These are phyloP conservation scores for Aspergillus unguis DNA, from an alignment of 2,329 filamentous ascomycete genomes.

Conservation along the genomic window DNA sequence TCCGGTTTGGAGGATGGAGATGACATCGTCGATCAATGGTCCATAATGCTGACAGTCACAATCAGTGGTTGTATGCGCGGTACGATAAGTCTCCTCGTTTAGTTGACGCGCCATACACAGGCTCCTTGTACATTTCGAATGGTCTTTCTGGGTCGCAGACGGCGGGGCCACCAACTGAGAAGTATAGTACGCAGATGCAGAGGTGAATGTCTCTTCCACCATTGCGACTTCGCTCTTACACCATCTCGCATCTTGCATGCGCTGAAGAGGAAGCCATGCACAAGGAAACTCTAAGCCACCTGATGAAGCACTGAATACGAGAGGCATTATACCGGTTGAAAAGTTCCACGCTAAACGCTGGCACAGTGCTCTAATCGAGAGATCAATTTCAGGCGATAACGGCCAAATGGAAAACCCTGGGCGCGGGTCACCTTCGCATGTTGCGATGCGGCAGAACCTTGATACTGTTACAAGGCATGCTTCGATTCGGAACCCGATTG, in stretches of 20 bases:
- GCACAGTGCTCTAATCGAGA: conserved; percentile 1
- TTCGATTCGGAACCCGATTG: not conserved
- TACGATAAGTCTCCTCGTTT: conserved; percentile 8
- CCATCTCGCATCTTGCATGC: conserved; percentile 2
- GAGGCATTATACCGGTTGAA: not conserved
- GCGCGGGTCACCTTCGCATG: not conserved
- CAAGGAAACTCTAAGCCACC: conserved; percentile 4
- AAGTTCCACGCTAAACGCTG: conserved; percentile 2
- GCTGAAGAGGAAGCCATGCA: conserved; percentile 2
- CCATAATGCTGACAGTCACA: conserved; percentile 5
- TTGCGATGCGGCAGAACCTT: conserved; percentile 3
- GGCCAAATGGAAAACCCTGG: conserved; percentile 3
- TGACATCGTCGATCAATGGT: not conserved
- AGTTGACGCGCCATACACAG: conserved; percentile 6
- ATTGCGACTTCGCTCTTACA: conserved; percentile 7
- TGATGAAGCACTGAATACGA: not conserved
- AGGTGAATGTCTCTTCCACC: conserved; percentile 2
- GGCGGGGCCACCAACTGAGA: conserved; percentile 1
- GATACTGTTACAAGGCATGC: conserved; percentile 1
- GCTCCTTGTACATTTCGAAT: not conserved
- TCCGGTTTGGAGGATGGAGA: not conserved
- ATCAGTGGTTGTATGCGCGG: not conserved
- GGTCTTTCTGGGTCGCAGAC: not conserved
- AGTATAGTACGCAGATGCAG: conserved; percentile 2
- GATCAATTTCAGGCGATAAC: conserved; percentile 3